These are phyloP conservation scores for Blumeriella jaapii DNA, from an alignment of 2,329 filamentous ascomycete genomes.

Conservation along the genomic window DNA sequence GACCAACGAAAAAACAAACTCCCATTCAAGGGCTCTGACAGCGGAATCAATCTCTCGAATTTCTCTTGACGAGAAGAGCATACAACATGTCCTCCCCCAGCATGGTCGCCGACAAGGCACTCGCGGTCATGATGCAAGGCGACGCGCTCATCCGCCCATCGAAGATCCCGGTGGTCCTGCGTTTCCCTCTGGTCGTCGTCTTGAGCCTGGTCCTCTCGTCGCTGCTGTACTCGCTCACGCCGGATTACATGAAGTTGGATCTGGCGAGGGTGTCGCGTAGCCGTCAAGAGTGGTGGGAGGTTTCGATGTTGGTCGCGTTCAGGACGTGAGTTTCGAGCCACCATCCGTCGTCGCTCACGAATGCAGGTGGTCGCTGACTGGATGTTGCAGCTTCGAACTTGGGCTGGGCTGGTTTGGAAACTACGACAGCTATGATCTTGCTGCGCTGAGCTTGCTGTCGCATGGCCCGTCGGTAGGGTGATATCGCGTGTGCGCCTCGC, in stretches of 20 bases:
- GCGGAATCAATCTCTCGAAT: too few species aligned
- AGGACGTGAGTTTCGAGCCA: constrained; percentile 37
- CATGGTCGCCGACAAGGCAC: constrained; percentile 6
- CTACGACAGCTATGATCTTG: constrained; percentile 63
- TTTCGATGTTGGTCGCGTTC: constrained; percentile 42
- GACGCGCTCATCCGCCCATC: constrained; percentile 10
- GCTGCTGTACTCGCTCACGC: constrained; percentile 50
- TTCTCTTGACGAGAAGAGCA: too few species aligned
- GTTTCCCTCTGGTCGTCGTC: constrained; percentile 41
- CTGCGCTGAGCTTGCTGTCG: constrained; percentile 54
- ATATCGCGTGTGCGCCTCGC: constrained; percentile 10
- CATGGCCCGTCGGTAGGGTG: constrained; percentile 62
- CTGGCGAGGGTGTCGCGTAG: constrained; percentile 55
- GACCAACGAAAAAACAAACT: too few species aligned
- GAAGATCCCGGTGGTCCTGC: constrained; percentile 32
- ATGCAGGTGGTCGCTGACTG: constrained; percentile 5
- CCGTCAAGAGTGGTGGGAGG: constrained; percentile 49
- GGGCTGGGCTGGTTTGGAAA: constrained; percentile 60
- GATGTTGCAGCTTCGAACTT: constrained; percentile 51
- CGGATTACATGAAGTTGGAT: constrained; percentile 42
- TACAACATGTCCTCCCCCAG: too few species aligned
- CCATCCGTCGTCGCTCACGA: too few species aligned
- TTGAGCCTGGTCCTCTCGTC: constrained; percentile 52
- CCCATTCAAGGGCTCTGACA: too few species aligned
- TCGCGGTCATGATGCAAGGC: constrained; percentile 8